Evolutionary conservation across 768 basidiomycete genomes (phyloP), one percentile per base, ranked within the genome.

Genomic region (Tylopilus balloui): DNA sequence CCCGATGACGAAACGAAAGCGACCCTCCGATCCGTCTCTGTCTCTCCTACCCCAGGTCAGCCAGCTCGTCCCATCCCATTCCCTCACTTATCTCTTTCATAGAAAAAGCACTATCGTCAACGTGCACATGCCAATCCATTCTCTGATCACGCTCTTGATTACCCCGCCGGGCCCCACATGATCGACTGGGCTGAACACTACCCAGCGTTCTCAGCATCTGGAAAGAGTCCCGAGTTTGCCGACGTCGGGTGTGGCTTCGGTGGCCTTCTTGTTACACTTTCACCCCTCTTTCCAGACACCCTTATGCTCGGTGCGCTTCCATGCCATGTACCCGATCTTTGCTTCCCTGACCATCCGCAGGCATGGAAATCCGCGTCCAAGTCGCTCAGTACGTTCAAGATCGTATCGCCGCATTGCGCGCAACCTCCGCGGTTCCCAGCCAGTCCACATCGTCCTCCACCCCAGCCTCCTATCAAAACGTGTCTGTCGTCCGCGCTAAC

Each of bases 191-290:
- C 73, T 11, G 66, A 69, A 19, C 91, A 93, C 68, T 98, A 84
- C 70, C 94, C 95, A 0, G 76, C 80, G 24, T 87, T 82, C 64
- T 66, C 72, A 25, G 68, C 62, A 20, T 65, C 76, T 28, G 74
- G 74, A 35, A 87, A 87, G 61, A 70, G 72, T 10, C 94, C 96
- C 38, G 92, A 94, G 69, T 96, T 93, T 62, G 96, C 92, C 4
- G 96, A 99, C 68, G 83, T 99, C 29, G 96, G 96, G 0, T 99
- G 96, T 66, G 96, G 96, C 36, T 99, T 98, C 61, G 96, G 96
- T 13, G 96, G 96, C 14, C 79, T 99, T 34, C 73, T 95, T 51
- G 87, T 94, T 56, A 71, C 88, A 4, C 80, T 99, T 14, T 91
- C 93, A 0, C 92, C 93, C 6, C 71, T 91, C 31, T 96, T 88